phyloP scores from a whole-genome alignment of 2,329 filamentous ascomycete genomes.

The Arachnomyces sp. region DNA sequence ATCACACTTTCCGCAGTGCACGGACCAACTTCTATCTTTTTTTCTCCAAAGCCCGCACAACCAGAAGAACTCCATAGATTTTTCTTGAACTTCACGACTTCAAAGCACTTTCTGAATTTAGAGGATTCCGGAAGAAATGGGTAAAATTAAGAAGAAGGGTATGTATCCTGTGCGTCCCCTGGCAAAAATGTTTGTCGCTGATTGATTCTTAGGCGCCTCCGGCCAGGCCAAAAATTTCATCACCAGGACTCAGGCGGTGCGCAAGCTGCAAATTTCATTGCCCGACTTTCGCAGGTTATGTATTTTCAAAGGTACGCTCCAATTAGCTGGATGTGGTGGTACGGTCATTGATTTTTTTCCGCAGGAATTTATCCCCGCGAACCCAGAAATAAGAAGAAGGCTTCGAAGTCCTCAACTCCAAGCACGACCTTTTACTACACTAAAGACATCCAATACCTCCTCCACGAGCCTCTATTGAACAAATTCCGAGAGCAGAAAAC shows the following conservation, averaged over 20 bases:
- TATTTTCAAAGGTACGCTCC: slow-evolving; percentile 77
- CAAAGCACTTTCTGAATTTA: too few species aligned
- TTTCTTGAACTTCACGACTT: too few species aligned
- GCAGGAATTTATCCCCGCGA: slow-evolving; percentile 95
- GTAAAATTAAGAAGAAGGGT: slow-evolving; percentile 84
- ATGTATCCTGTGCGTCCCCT: slow-evolving; percentile 14
- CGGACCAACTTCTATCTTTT: too few species aligned
- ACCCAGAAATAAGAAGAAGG: slow-evolving; percentile 95
- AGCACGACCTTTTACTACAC: slow-evolving; percentile 88
- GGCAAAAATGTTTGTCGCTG: slow-evolving; percentile 10
- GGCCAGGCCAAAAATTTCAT: slow-evolving; percentile 98
- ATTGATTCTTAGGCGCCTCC: slow-evolving; percentile 54
- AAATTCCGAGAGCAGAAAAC: slow-evolving; percentile 98
- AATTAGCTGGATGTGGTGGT: background rate
- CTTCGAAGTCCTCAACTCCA: slow-evolving; percentile 78
- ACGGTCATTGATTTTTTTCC: slow-evolving; percentile 4
- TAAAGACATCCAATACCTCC: slow-evolving; percentile 96
- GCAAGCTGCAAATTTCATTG: slow-evolving; percentile 94
- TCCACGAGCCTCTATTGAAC: slow-evolving; percentile 86
- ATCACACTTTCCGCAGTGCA: slow-evolving; percentile 12
- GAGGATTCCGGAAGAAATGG: slow-evolving; percentile 46
- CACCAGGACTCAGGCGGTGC: slow-evolving; percentile 90
- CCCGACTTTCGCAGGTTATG: slow-evolving; percentile 96
- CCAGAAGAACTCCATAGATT: too few species aligned
- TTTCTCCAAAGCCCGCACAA: too few species aligned